Evolutionary conservation across 1,284 basidiomycete genomes (phyloP).

Genomic region (Rhodotorula sp.): DNA sequence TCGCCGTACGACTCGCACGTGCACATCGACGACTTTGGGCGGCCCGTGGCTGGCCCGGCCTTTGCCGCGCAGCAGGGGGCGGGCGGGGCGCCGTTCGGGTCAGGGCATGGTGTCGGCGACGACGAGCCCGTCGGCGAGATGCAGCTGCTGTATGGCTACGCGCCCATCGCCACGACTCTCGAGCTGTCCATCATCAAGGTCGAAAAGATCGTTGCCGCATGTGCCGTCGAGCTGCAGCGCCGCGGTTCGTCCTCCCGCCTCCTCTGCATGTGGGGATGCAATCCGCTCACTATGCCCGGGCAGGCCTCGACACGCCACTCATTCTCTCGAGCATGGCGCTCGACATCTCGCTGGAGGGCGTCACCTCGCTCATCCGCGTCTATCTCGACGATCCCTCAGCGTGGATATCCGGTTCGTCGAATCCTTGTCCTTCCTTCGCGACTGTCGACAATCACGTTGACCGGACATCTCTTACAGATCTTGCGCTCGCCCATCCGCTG

Average conservation of each 20-base stretch:
- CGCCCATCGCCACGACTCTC: conserved; percentile 28
- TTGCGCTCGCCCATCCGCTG: conserved; percentile 74
- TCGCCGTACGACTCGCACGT: neutral
- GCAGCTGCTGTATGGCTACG: conserved; percentile 37
- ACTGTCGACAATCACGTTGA: neutral
- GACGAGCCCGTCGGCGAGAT: conserved; percentile 13
- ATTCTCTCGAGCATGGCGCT: conserved; percentile 83
- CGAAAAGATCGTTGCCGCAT: conserved; percentile 22
- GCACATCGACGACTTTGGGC: conserved; percentile 41
- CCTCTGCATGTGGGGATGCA: neutral
- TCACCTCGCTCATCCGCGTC: conserved; percentile 70
- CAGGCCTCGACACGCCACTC: conserved; percentile 79
- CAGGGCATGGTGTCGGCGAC: conserved; percentile 22
- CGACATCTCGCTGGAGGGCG: conserved; percentile 70
- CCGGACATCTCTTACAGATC: conserved; percentile 55
- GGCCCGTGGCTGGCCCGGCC: conserved; percentile 24
- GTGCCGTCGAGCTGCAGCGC: conserved; percentile 24
- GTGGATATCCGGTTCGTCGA: conserved; percentile 26
- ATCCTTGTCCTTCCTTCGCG: too few relatives aligned
- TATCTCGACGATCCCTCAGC: conserved; percentile 58
- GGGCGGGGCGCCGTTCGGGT: neutral
- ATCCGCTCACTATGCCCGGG: neutral
- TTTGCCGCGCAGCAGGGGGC: conserved; percentile 4
- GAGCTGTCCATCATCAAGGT: conserved; percentile 30
- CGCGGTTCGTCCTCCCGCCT: conserved; percentile 20